Evolutionary conservation across 2,329 filamentous ascomycete species (phyloP), one percentile per base, ranked within the genome.

Genomic region (Byssoonygena ceratinophila): DNA sequence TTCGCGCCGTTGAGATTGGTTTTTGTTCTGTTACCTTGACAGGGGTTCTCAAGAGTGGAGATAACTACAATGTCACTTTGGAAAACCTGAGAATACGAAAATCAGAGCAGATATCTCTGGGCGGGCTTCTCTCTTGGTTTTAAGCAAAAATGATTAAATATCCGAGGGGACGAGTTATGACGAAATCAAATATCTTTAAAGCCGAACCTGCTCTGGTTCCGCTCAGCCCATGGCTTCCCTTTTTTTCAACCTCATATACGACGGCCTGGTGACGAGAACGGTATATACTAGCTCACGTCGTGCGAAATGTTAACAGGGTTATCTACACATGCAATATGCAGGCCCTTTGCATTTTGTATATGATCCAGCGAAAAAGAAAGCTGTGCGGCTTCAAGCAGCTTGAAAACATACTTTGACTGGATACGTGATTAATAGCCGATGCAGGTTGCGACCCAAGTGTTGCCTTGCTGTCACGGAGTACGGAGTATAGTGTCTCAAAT

Each of bases 1-100:
- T 25, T 47, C 27, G 31, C 32, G 12, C 20, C 20, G 32, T 36
- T 29, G 20, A 34, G 11, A 7, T 39, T 49, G n/a, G 16, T 31
- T 5, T 18, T 49, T 34, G n/a, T n/a, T 22, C 46, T 49, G 46
- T 32, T 40, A 49, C 36, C 46, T 41, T 49, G 46, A 49, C 46
- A 49, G 36, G 27, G 46, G 36, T 49, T 41, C 12, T 16, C 23
- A n/a, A n/a, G 25, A 27, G 46, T 48, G 36, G 46, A 49, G 46
- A 49, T 49, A 22, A 12, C 16, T n/a, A 40, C 34, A 49, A 29
- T 49, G 36, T 49, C 46, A 41, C 46, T 49, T 40, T 49, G 36
- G 11, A 41, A 45, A 36, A 46, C 16, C 5, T 49, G 34, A 22
- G 32, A 49, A 41, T 41, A 49, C 46, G 36, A 41, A 41, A 9